Percentiles rank a stretch among this genome's conserved stretches.
Evolutionary conservation across 345 rosid species (phyloP).

Genomic region (Boechera retrofracta): DNA sequence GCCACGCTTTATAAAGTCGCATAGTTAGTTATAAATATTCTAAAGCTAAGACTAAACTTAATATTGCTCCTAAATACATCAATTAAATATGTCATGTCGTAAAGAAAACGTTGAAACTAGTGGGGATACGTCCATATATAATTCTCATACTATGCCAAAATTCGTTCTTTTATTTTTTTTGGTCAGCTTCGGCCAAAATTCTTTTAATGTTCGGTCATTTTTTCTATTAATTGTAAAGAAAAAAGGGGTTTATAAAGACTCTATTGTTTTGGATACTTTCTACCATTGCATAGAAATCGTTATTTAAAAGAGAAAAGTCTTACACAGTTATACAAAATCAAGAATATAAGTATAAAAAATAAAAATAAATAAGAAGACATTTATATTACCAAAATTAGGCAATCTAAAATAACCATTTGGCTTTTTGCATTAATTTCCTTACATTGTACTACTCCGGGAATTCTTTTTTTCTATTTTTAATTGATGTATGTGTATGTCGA

Average conservation of each 20-base stretch:
- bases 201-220: background rate
- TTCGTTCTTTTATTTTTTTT: background rate
- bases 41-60: slow-evolving; percentile 19
- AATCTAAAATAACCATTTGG: slow-evolving; percentile 26
- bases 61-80: background rate
- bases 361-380: slow-evolving; percentile 1
- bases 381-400: slow-evolving; percentile 15
- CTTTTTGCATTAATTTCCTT: background rate
- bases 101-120: slow-evolving; percentile 24
- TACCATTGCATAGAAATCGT: slow-evolving; percentile 16
- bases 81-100: slow-evolving; percentile 18
- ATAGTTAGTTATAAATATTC: background rate
- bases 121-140: slow-evolving; percentile 17
- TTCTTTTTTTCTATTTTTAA: background rate
- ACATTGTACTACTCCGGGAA: background rate
- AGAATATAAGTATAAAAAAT: slow-evolving; percentile 16
- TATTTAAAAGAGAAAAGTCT: slow-evolving; percentile 37
- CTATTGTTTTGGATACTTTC: slow-evolving; percentile 27
- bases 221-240: background rate
- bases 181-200: slow-evolving; percentile 13
- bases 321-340: slow-evolving; percentile 24
- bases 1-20: slow-evolving; percentile 29
- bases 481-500: background rate
- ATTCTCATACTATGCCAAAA: slow-evolving; percentile 11
- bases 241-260: slow-evolving; percentile 11